A percentile compares a stretch with the other conserved stretches of the same genome.
Evolutionary conservation across 2,329 filamentous ascomycete genomes (phyloP).

Genomic region (Colletotrichum abscissum): DNA sequence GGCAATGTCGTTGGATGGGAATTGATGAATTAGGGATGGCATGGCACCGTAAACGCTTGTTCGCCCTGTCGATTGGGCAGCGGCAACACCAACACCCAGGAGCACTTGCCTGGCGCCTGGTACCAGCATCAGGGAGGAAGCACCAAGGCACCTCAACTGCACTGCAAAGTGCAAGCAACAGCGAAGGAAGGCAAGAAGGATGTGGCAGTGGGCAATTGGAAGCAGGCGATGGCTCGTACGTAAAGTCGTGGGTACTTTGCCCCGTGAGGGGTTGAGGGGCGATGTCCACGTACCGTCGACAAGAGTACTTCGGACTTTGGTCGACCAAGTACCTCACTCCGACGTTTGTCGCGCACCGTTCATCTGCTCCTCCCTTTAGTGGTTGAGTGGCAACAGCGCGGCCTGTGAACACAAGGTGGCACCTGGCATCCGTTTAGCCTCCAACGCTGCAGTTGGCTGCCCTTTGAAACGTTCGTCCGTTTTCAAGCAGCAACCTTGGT

Average conservation of each 20-base stretch:
- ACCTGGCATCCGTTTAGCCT: not conserved
- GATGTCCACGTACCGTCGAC: conserved; percentile 4
- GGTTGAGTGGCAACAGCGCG: conserved; percentile 26
- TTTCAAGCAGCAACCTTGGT: conserved; percentile 2
- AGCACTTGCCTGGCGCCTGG: not conserved
- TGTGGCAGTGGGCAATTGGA: conserved; percentile 32
- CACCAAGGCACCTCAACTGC: not conserved
- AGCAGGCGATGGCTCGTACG: conserved; percentile 13
- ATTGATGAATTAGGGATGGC: not conserved
- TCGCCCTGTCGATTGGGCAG: conserved; percentile 10
- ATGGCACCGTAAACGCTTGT: not conserved
- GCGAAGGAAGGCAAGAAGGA: not conserved
- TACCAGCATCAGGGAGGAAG: conserved; percentile 2
- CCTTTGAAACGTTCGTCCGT: conserved; percentile 6
- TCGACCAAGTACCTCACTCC: not conserved
- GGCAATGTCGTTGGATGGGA: not conserved
- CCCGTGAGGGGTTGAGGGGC: not conserved
- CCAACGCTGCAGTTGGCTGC: not conserved
- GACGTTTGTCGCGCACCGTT: not conserved
- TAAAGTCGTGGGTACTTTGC: conserved; percentile 25
- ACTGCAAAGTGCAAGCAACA: not conserved
- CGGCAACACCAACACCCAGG: conserved; percentile 10
- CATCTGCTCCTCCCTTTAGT: conserved; percentile 6
- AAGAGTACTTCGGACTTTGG: not conserved
- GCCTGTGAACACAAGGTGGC: conserved; percentile 1